phyloP scores from a whole-genome alignment of 768 basidiomycete species.

The Hericium erinaceus region DNA sequence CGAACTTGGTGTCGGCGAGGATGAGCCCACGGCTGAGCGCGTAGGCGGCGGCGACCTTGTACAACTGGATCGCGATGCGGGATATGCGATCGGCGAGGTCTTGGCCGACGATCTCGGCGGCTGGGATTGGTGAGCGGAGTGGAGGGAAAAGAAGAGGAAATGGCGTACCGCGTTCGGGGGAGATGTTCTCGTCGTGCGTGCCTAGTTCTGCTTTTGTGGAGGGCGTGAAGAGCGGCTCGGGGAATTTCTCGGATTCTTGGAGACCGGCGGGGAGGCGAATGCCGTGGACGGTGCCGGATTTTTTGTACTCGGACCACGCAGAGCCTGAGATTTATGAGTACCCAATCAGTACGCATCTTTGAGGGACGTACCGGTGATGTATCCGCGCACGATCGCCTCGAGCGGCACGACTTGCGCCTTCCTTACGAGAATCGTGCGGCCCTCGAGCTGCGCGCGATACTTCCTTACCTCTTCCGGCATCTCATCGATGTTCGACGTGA shows the following conservation, averaged over 20 bases:
- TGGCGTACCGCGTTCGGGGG: slow-evolving; percentile 78
- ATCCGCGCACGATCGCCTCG: slow-evolving; percentile 94
- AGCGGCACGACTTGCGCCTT: slow-evolving; percentile 85
- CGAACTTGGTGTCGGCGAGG: slow-evolving; percentile 97
- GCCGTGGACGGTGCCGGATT: slow-evolving; percentile 79
- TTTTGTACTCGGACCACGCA: slow-evolving; percentile 92
- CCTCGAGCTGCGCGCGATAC: slow-evolving; percentile 71
- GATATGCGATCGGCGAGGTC: slow-evolving; percentile 56
- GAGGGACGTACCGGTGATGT: slow-evolving; percentile 70
- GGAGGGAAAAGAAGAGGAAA: background rate
- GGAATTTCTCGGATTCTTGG: slow-evolving; percentile 77
- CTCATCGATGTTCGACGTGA: slow-evolving; percentile 63
- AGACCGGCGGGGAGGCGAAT: slow-evolving; percentile 67
- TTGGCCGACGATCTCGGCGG: slow-evolving; percentile 55
- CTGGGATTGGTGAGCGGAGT: slow-evolving; percentile 24
- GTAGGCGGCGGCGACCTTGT: slow-evolving; percentile 65
- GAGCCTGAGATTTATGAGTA: slow-evolving; percentile 52
- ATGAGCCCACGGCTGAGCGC: slow-evolving; percentile 75
- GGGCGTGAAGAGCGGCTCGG: slow-evolving; percentile 85
- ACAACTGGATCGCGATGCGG: slow-evolving; percentile 51
- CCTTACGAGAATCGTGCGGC: slow-evolving; percentile 83
- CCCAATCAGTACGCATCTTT: too few species aligned
- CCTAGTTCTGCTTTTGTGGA: slow-evolving; percentile 96
- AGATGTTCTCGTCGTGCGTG: slow-evolving; percentile 95
- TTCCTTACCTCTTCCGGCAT: slow-evolving; percentile 77